Evolutionary conservation across 331 rosid genomes (phyloP).

Genomic region (Pyrus hybrid): DNA sequence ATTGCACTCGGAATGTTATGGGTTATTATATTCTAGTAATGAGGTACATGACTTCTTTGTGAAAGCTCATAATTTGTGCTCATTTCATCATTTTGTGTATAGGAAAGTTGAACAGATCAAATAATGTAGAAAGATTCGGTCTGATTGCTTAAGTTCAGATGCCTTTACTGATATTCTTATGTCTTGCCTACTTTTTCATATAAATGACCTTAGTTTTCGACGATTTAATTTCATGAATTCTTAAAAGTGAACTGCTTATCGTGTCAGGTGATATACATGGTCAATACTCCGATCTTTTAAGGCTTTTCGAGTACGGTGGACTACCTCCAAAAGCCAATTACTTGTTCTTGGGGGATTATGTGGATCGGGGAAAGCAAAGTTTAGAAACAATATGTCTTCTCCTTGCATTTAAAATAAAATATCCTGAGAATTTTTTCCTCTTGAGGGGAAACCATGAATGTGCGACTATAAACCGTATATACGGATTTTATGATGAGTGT

Average conservation of each 20-base stretch:
- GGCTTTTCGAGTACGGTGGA: conserved; percentile 87
- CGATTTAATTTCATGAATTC: background rate
- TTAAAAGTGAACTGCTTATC: background rate
- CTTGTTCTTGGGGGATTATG: conserved; percentile 84
- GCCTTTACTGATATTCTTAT: background rate
- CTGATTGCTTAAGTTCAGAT: background rate
- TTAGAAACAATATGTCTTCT: conserved; percentile 79
- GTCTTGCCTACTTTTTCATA: background rate
- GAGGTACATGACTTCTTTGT: background rate
- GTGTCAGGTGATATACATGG: conserved; percentile 75
- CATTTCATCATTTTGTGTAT: background rate
- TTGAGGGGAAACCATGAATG: conserved; percentile 83
- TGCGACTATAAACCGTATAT: conserved; percentile 75
- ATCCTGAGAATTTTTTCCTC: conserved; percentile 69
- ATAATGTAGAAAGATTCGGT: background rate
- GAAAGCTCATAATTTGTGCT: background rate
- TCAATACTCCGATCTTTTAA: conserved; percentile 71
- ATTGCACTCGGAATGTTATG: background rate
- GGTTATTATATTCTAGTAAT: background rate
- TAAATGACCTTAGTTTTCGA: background rate
- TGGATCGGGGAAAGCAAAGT: conserved; percentile 81
- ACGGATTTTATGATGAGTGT: conserved; percentile 79
- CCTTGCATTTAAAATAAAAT: conserved; percentile 66
- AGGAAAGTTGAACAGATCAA: background rate
- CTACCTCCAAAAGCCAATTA: conserved; percentile 74